Base-by-base conservation (phyloP, 805 yeast genomes). In the Spathaspora gorwiae region DNA sequence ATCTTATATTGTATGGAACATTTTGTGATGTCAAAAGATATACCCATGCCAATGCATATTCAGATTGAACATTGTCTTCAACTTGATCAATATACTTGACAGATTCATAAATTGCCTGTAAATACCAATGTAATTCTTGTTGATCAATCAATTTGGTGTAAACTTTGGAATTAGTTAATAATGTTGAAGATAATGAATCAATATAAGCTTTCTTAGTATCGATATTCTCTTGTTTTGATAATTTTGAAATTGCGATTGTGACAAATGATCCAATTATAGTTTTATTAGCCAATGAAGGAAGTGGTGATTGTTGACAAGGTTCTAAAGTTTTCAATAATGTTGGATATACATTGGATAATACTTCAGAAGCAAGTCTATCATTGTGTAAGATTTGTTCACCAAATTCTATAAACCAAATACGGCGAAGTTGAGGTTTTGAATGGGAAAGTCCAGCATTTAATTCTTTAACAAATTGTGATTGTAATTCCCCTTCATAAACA, bases 371-470 rank as follows among this genome's bases (percentile, higher is more conserved):
- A 32, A 45, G 50, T 5, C 39, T 10, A 27, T 47, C 42, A 7
- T 47, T 40, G 9, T 37, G 34, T 29, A 56, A 43, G 2, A 73
- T 42, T 6, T 59, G 52, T 1, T 59, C 52, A 5, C 80, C 83
- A 12, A 84, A 56, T 32, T 78, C 62, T 33, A 72, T 56, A 45
- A 76, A 73, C 97, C 97, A 92, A 15, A 79, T 65, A 55, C 79
- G 80, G 52, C 84, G 77, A 24, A 87, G 62, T 30, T 76, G 76
- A 10, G 75, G 62, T 52, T 86, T 87, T 54, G 85, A 75, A 34
- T 87, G 90, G 11, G 64, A 59, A 11, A 89, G 65, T 0, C 97
- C 97, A 13, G 70, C 63, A n/a, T 62, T 64, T 30, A 87, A 59
- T 39, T 56, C 50, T 42, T 61, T 43, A 54, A 64, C 38, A 43